phyloP scores from a whole-genome alignment of 2,329 filamentous ascomycete genomes.

The Arthroderma sp. region DNA sequence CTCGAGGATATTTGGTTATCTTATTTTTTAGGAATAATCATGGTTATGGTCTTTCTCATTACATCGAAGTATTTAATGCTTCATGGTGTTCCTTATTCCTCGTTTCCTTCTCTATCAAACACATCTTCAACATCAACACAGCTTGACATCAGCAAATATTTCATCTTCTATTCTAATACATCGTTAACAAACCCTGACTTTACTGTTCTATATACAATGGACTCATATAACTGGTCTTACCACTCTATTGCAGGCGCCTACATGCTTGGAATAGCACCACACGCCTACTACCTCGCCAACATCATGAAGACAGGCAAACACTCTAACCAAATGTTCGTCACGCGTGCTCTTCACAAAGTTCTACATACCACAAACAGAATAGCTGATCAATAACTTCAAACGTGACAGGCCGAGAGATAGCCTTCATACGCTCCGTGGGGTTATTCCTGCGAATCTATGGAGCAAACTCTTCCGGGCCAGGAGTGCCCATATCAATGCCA shows the following conservation, averaged over 20 bases:
- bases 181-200: neutral
- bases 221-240: slow-evolving; percentile 21
- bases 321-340: slow-evolving; percentile 21
- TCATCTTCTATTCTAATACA: neutral
- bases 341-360: neutral
- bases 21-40: neutral
- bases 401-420: slow-evolving; percentile 23
- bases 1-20: neutral
- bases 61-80: neutral
- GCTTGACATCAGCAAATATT: neutral
- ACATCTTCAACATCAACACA: neutral
- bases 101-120: neutral
- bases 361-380: neutral
- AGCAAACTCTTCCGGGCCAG: slow-evolving; percentile 20
- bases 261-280: slow-evolving; percentile 21
- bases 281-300: slow-evolving; percentile 23
- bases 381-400: neutral
- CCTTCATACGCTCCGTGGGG: slow-evolving; percentile 20
- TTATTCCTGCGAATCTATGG: slow-evolving; percentile 17
- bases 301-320: slow-evolving; percentile 23
- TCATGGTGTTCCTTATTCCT: neutral
- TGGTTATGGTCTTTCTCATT: neutral
- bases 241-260: slow-evolving; percentile 25
- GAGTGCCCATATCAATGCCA: slow-evolving; percentile 26
- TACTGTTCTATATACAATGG: slow-evolving; percentile 9